Evolutionary conservation across 2,329 filamentous ascomycete genomes (phyloP).

Genomic region (Zasmidium cellare): DNA sequence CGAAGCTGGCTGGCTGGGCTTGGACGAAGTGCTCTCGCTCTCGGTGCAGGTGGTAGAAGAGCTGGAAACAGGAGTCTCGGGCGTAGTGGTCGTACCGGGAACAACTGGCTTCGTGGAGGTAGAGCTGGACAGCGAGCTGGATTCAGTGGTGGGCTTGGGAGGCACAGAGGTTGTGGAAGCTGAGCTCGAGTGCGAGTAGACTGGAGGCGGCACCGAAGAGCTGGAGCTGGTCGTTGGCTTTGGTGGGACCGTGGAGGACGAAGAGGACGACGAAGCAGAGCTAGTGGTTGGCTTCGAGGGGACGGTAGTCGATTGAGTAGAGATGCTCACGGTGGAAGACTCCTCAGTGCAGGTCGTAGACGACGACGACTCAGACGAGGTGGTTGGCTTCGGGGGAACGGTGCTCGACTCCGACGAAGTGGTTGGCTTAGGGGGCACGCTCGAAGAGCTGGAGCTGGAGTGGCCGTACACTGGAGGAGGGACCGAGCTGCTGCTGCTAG

Average conservation of each 20-base stretch:
- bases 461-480: constrained; percentile 2
- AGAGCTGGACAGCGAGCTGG: constrained; percentile 4
- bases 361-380: background rate
- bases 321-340: background rate
- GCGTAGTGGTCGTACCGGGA: no score
- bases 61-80: background rate
- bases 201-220: background rate
- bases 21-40: constrained; percentile 2
- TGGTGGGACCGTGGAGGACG: background rate
- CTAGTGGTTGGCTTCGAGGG: background rate
- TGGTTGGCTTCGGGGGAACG: background rate
- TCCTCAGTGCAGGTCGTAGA: background rate
- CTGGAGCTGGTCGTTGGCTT: background rate
- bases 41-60: constrained; percentile 5
- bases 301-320: background rate
- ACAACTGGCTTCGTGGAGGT: background rate
- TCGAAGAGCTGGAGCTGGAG: background rate
- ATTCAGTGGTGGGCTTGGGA: background rate
- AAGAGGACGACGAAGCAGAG: background rate
- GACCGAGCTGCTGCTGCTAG: background rate
- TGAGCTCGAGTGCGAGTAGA: background rate
- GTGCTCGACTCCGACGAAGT: background rate
- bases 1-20: constrained; percentile 2
- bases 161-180: background rate
- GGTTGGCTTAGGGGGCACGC: background rate